Evolutionary conservation across 345 rosid species (phyloP).

Genomic region (Barbarea vulgaris): DNA sequence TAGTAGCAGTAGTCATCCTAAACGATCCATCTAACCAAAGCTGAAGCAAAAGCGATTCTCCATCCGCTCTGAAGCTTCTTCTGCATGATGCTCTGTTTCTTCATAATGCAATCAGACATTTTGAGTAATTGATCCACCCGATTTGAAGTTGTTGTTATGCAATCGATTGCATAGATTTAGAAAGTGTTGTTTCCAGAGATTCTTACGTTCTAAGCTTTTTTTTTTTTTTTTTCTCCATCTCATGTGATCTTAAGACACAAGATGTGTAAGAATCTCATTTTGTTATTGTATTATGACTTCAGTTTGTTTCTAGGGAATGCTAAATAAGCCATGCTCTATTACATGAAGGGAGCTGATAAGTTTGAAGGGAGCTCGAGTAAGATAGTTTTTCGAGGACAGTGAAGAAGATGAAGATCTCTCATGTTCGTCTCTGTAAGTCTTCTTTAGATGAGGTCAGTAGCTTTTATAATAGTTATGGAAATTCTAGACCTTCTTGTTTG

Average conservation of each 20-base stretch:
- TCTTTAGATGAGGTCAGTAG: conserved; percentile 40
- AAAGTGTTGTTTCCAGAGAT: too few relatives aligned
- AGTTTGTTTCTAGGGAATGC: neutral
- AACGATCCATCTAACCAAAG: too few relatives aligned
- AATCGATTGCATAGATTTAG: too few relatives aligned
- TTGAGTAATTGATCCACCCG: too few relatives aligned
- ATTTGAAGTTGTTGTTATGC: too few relatives aligned
- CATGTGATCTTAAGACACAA: neutral
- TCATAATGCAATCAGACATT: too few relatives aligned
- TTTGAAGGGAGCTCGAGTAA: conserved; percentile 33
- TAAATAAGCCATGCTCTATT: neutral
- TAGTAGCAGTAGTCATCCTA: too few relatives aligned
- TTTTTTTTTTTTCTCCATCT: too few relatives aligned
- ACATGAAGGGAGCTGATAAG: conserved; percentile 24
- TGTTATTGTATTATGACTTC: neutral
- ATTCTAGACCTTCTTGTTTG: neutral
- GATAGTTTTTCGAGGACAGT: conserved; percentile 30
- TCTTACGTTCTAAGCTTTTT: too few relatives aligned
- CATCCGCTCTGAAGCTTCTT: too few relatives aligned
- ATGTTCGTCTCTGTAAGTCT: conserved; percentile 22
- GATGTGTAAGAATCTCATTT: neutral
- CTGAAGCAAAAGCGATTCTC: too few relatives aligned
- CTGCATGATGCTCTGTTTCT: too few relatives aligned
- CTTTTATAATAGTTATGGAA: neutral
- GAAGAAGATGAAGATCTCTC: conserved; percentile 26